These are phyloP conservation scores for Penicillium crystallinum DNA, from an alignment of 495 filamentous ascomycete species.

Conservation along the genomic window DNA sequence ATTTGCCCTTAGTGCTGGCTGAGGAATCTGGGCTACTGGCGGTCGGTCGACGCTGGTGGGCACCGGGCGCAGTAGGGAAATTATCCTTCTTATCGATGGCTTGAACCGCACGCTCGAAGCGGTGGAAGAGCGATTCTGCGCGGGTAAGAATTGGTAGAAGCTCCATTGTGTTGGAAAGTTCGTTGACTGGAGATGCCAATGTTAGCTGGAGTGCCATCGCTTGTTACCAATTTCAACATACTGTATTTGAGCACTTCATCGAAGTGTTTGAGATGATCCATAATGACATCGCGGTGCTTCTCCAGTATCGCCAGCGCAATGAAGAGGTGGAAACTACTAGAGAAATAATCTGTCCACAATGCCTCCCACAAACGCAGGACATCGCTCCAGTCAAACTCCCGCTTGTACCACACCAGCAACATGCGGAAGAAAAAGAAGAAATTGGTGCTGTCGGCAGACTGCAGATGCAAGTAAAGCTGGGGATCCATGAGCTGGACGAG, in stretches of 20 bases:
- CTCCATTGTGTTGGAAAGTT: conserved; percentile 89
- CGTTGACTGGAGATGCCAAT: conserved; percentile 59
- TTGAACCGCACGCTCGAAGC: conserved; percentile 82
- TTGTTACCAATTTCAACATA: conserved; percentile 37
- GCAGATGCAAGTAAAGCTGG: conserved; percentile 82
- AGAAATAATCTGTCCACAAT: conserved; percentile 89
- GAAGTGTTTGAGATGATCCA: conserved; percentile 89
- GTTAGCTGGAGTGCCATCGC: conserved; percentile 8
- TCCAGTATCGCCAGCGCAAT: conserved; percentile 93
- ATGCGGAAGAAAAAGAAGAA: conserved; percentile 99
- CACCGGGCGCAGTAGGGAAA: conserved; percentile 62
- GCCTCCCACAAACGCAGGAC: conserved; percentile 86
- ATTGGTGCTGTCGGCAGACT: conserved; percentile 88
- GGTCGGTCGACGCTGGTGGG: conserved; percentile 46
- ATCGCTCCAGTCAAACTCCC: conserved; percentile 87
- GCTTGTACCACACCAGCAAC: conserved; percentile 97
- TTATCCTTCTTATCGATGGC: conserved; percentile 80
- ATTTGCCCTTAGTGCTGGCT: conserved; percentile 31
- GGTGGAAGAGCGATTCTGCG: conserved; percentile 81
- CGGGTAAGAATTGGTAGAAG: conserved; percentile 75
- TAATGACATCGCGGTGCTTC: conserved; percentile 89
- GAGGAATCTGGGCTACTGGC: conserved; percentile 9
- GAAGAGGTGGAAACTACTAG: conserved; percentile 88
- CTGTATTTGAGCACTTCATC: conserved; percentile 97
- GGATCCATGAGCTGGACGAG: conserved; percentile 96